Base-by-base conservation (phyloP, 2,329 filamentous ascomycete genomes). In the Nigrospora osmanthi region DNA sequence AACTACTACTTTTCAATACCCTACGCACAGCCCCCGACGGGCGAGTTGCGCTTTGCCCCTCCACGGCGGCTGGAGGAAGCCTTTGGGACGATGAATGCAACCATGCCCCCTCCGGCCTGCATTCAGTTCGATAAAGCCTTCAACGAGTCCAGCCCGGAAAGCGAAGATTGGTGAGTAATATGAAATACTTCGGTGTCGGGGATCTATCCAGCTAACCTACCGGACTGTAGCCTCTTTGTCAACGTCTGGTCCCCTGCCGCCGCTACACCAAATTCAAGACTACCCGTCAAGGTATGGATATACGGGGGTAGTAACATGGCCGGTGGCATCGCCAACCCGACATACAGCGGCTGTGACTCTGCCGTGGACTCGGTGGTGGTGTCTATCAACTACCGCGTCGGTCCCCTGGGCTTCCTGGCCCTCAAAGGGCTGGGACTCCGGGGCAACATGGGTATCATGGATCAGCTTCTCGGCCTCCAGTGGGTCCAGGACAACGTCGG, bases 401-500 rank as follows among this genome's bases (percentile, higher is more conserved):
- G 71, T 1, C 65, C 67, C 0, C 61, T 74, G 15, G 73, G 73
- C 1, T 77, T 72, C 49, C 59, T 77, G 7, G 64, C 70, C 0
- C 41, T 54, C 15, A 35, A 49, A 6, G 66, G 67, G 31, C 61
- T 70, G 11, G 61, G 65, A 16, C 59, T 75, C 13, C 65, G 63
- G 35, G 60, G 73, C n/a, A 78, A 78, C 47, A 69, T 67, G 12
- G 74, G 71, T 1, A 53, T 75, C 4, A 62, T 72, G 17, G 73
- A 78, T 44, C 72, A 75, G 52, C 61, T 71, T 12, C 66, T 73
- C 9, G 70, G 64, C 3, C 53, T 78, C 4, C 56, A 67, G 36
- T 77, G 73, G 73, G 68, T 76, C 0, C 66, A 73, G 42, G 58
- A 67, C 15, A 64, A 76, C 35, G 73, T 77, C 35, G 54, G 38